phyloP scores from a whole-genome alignment of 371 early-diverging fungal species.

The Cokeromyces recurvatus region DNA sequence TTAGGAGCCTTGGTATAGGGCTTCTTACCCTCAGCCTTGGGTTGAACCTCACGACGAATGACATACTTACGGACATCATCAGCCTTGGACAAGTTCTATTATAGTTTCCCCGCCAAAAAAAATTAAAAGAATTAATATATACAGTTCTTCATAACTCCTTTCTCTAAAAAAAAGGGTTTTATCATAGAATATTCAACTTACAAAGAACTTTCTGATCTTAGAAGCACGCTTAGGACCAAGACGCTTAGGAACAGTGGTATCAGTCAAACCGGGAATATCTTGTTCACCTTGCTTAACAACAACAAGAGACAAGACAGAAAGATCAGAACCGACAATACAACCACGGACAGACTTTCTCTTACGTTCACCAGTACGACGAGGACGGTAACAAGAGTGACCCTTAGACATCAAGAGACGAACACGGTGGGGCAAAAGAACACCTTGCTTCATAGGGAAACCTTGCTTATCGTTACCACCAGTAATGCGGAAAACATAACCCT shows the following conservation, averaged over 20 bases:
- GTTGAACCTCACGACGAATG: slow-evolving; percentile 91
- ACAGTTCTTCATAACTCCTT: too few relatives aligned
- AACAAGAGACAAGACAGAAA: slow-evolving; percentile 91
- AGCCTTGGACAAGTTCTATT: slow-evolving; percentile 82
- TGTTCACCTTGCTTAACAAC: slow-evolving; percentile 96
- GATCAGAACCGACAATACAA: slow-evolving; percentile 96
- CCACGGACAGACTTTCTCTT: slow-evolving; percentile 99
- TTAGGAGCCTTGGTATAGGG: slow-evolving; percentile 89
- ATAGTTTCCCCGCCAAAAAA: too few relatives aligned
- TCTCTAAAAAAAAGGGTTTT: slow-evolving; percentile 1
- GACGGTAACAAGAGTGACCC: slow-evolving; percentile 99
- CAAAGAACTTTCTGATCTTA: slow-evolving; percentile 98
- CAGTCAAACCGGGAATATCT: slow-evolving; percentile 96
- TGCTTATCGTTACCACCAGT: slow-evolving; percentile 99
- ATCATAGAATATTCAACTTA: slow-evolving; percentile 29
- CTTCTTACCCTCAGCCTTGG: slow-evolving; percentile 87
- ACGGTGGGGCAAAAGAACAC: slow-evolving; percentile 92
- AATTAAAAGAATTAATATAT: too few relatives aligned
- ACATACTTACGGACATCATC: slow-evolving; percentile 98
- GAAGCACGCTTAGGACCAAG: slow-evolving; percentile 98
- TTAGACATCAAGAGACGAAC: slow-evolving; percentile 92
- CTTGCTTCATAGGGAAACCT: slow-evolving; percentile 98
- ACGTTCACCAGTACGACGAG: slow-evolving; percentile 97
- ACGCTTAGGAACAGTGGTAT: slow-evolving; percentile 88
- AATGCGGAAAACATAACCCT: slow-evolving; percentile 98